These are phyloP conservation scores for Rhizophagus prolifer DNA, from an alignment of 192 early-diverging fungal genomes.

Conservation along the genomic window DNA sequence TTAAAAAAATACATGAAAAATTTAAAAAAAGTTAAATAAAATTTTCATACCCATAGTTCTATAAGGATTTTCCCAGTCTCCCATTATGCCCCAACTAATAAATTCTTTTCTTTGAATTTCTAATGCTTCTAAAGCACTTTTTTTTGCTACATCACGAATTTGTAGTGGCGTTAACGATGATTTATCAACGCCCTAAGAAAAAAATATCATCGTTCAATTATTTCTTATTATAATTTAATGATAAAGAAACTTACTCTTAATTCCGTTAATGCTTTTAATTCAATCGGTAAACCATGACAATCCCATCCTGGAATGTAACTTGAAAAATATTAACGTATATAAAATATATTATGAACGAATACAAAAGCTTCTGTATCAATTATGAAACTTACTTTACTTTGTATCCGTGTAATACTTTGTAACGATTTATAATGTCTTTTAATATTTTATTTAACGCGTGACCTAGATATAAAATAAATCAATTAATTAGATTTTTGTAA, in stretches of 20 bases:
- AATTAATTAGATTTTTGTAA: not conserved
- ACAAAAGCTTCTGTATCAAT: not conserved
- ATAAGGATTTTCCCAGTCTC: constrained; percentile 72
- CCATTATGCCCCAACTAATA: constrained; percentile 70
- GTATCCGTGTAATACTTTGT: constrained; percentile 67
- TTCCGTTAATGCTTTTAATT: constrained; percentile 69
- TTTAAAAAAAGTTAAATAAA: not conserved
- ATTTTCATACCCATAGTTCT: constrained; percentile 50
- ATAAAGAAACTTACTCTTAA: constrained; percentile 41
- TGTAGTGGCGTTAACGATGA: constrained; percentile 42
- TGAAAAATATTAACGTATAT: not conserved
- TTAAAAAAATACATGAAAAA: not conserved
- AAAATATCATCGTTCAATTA: not conserved
- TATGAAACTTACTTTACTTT: constrained; percentile 56
- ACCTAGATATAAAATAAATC: constrained; percentile 28
- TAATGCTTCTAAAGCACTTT: constrained; percentile 60
- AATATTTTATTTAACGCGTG: constrained; percentile 83
- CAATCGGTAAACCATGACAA: constrained; percentile 80
- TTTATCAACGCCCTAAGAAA: constrained; percentile 24
- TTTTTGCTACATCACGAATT: constrained; percentile 56
- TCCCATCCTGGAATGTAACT: constrained; percentile 79
- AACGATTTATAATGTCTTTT: constrained; percentile 77
- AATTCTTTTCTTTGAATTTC: constrained; percentile 60
- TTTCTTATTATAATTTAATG: not conserved
- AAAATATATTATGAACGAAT: not conserved